These are phyloP conservation scores for Entomortierella parvispora DNA, from an alignment of 192 early-diverging fungal genomes.

Conservation along the genomic window DNA sequence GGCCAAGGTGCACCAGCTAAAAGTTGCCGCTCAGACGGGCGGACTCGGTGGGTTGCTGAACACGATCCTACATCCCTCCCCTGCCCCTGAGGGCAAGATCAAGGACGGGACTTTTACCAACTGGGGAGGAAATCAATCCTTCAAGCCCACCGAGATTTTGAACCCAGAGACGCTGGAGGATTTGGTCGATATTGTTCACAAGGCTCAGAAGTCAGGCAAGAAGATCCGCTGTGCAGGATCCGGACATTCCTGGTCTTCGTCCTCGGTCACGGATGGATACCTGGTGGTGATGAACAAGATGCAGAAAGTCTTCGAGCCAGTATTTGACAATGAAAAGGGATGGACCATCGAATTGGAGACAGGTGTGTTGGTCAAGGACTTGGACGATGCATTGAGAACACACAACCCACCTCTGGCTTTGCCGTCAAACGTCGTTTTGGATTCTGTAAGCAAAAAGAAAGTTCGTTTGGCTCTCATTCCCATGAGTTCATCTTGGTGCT, in stretches of 20 bases:
- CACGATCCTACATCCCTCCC: constrained; percentile 1
- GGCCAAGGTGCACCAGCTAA: background rate
- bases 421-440: constrained; percentile 10
- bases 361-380: constrained; percentile 10
- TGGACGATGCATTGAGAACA: constrained; percentile 12
- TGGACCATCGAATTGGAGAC: constrained; percentile 29
- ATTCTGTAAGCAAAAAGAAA: constrained; percentile 6
- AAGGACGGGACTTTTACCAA: constrained; percentile 16
- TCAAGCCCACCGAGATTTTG: constrained; percentile 31
- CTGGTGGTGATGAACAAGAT: constrained; percentile 18
- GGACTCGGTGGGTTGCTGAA: background rate
- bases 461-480: no score
- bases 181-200: constrained; percentile 16
- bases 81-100: background rate
- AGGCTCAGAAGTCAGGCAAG: constrained; percentile 12
- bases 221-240: constrained; percentile 19
- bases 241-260: constrained; percentile 22
- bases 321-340: background rate
- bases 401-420: constrained; percentile 32
- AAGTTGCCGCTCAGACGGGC: background rate
- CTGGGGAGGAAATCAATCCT: constrained; percentile 32
- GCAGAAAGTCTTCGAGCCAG: background rate
- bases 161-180: constrained; percentile 28
- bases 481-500: no score
- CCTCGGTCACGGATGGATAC: constrained; percentile 13